Evolutionary conservation across 345 rosid species (phyloP).

Genomic region (Euphorbia pulcherrima): DNA sequence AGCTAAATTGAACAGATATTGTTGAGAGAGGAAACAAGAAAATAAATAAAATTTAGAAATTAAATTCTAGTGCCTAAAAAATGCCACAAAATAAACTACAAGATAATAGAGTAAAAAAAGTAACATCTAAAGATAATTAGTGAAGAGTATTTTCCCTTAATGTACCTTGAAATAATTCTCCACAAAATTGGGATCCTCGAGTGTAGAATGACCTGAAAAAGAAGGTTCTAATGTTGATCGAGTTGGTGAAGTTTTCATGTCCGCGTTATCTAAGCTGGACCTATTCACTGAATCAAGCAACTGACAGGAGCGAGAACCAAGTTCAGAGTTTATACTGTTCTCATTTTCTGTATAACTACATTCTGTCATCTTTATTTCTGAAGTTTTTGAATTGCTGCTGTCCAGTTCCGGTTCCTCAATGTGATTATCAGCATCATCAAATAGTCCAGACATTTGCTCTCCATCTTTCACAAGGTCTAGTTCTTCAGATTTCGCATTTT

Average conservation of each 20-base stretch:
- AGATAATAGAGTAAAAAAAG: background rate
- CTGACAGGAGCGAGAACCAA: slow-evolving; percentile 24
- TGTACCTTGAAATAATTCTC: slow-evolving; percentile 89
- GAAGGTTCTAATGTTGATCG: slow-evolving; percentile 38
- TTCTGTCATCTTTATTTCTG: slow-evolving; percentile 29
- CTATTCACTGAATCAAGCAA: slow-evolving; percentile 35
- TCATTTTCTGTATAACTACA: slow-evolving; percentile 31
- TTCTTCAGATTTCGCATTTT: slow-evolving; percentile 27
- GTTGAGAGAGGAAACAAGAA: background rate
- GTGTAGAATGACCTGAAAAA: slow-evolving; percentile 53
- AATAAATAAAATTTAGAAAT: too few species aligned
- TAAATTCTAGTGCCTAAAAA: background rate
- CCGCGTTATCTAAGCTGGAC: slow-evolving; percentile 28
- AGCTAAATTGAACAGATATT: background rate
- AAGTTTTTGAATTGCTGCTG: slow-evolving; percentile 26
- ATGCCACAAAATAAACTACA: background rate
- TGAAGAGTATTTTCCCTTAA: background rate
- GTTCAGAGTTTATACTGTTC: slow-evolving; percentile 26
- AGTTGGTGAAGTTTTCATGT: slow-evolving; percentile 23
- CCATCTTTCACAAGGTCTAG: slow-evolving; percentile 27
- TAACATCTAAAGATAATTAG: too few species aligned
- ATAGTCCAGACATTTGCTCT: slow-evolving; percentile 25
- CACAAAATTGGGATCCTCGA: slow-evolving; percentile 83
- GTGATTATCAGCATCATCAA: slow-evolving; percentile 25
- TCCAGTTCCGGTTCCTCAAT: slow-evolving; percentile 30